Conservation (phyloP, 345 rosid genomes). For the Fremontodendron californicum region DNA sequence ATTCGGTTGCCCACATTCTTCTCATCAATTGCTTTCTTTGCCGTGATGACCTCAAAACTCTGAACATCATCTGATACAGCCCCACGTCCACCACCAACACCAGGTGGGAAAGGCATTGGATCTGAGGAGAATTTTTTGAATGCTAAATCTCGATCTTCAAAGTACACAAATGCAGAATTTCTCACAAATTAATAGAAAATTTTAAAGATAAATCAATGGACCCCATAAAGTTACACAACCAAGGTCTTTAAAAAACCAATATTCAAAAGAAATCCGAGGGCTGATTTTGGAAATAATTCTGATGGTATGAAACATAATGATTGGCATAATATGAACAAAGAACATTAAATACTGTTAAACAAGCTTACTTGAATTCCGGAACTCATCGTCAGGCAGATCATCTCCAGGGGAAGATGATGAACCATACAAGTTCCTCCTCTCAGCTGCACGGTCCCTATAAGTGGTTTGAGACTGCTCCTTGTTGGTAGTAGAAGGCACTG, state of each 20-base stretch:
- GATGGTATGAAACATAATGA: background rate
- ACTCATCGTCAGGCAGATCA: slow-evolving; percentile 40
- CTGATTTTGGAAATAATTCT: background rate
- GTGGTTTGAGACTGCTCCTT: slow-evolving; percentile 65
- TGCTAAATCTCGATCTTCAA: slow-evolving; percentile 70
- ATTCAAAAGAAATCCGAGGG: slow-evolving; percentile 1
- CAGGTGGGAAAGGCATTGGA: slow-evolving; percentile 97
- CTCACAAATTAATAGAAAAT: slow-evolving; percentile 38
- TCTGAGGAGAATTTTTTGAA: slow-evolving; percentile 60
- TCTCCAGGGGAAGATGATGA: slow-evolving; percentile 57
- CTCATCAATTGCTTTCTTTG: slow-evolving; percentile 87
- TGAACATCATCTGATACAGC: slow-evolving; percentile 35
- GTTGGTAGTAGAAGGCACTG: slow-evolving; percentile 42
- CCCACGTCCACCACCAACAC: slow-evolving; percentile 87
- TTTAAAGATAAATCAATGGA: slow-evolving; percentile 19
- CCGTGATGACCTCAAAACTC: slow-evolving; percentile 81
- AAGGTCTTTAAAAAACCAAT: slow-evolving; percentile 10
- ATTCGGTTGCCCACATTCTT: slow-evolving; percentile 92
- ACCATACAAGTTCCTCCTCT: slow-evolving; percentile 94
- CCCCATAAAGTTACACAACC: slow-evolving; percentile 21
- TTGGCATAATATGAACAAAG: background rate
- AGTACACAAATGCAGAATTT: slow-evolving; percentile 19
- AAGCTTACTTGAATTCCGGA: slow-evolving; percentile 69
- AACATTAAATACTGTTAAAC: slow-evolving; percentile 11
- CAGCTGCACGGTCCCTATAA: slow-evolving; percentile 98